Evolutionary conservation across 129 eudicot genomes (phyloP).

Genomic region (Erigeron canadensis): DNA sequence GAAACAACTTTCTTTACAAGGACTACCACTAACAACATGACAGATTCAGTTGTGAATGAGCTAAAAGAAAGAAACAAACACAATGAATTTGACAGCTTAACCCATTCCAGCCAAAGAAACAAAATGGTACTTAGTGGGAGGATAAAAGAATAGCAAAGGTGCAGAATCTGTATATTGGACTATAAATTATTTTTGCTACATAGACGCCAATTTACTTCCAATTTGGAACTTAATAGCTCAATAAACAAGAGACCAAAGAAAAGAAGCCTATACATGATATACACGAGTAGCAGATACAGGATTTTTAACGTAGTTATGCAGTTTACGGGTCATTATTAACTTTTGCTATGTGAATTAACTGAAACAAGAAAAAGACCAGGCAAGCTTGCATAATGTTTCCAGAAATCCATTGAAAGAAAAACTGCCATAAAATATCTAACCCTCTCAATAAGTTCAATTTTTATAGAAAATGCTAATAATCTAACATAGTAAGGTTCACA

Average conservation of each 20-base stretch:
- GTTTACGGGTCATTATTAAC: no score
- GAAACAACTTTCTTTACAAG: neutral
- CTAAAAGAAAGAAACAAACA: neutral
- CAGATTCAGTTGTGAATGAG: slow-evolving; percentile 7
- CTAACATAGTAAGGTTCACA: no score
- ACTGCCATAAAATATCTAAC: no score
- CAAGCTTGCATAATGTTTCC: no score
- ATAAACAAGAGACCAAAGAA: neutral
- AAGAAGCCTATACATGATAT: neutral
- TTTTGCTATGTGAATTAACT: no score
- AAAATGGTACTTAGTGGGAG: neutral
- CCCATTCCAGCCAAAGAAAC: slow-evolving; percentile 13
- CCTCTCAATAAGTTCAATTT: no score
- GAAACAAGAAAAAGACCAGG: no score
- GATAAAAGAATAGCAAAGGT: neutral
- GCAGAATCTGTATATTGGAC: neutral
- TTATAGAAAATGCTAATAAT: no score
- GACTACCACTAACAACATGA: neutral
- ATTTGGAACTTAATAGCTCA: neutral
- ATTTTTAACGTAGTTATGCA: no score
- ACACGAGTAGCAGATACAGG: no score
- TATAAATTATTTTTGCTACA: neutral
- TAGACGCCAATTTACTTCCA: neutral
- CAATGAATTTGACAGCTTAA: neutral
- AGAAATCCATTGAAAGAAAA: no score